These are phyloP conservation scores for Clonostachys chloroleuca DNA, from an alignment of 2,329 filamentous ascomycete species.

Conservation along the genomic window DNA sequence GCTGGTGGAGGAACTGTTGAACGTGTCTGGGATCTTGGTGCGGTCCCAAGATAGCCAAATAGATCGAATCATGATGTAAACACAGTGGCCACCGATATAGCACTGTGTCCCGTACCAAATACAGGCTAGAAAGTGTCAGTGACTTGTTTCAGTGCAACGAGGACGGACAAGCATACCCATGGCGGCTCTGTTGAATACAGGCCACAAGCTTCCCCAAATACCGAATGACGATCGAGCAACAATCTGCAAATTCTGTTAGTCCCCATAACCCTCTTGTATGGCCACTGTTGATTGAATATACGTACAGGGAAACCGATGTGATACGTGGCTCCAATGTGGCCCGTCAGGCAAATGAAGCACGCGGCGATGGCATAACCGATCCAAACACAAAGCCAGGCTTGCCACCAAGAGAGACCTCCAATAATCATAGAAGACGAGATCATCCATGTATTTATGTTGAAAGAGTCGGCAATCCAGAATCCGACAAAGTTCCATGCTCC, in stretches of 20 bases:
- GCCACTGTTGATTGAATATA: too few species aligned
- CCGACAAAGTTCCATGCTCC: slow-evolving; percentile 85
- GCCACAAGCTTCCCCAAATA: slow-evolving; percentile 86
- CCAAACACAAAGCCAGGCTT: slow-evolving; percentile 84
- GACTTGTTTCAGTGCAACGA: neutral
- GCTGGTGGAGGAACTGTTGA: slow-evolving; percentile 64
- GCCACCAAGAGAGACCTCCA: slow-evolving; percentile 82
- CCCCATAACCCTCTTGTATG: too few species aligned
- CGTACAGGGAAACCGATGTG: slow-evolving; percentile 83
- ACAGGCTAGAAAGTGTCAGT: slow-evolving; percentile 43
- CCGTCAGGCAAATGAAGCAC: slow-evolving; percentile 71
- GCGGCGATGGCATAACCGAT: slow-evolving; percentile 77
- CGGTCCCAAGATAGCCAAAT: slow-evolving; percentile 71
- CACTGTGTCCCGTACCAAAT: slow-evolving; percentile 85
- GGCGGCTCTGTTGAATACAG: slow-evolving; percentile 81
- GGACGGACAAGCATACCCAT: slow-evolving; percentile 43
- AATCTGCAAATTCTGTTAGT: slow-evolving; percentile 23
- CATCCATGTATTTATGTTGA: slow-evolving; percentile 95
- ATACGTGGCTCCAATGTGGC: slow-evolving; percentile 80
- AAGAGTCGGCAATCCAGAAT: slow-evolving; percentile 82
- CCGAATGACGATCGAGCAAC: slow-evolving; percentile 76
- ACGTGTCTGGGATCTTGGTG: slow-evolving; percentile 59
- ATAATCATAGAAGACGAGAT: slow-evolving; percentile 81
- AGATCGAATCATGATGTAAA: slow-evolving; percentile 82
- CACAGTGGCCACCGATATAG: slow-evolving; percentile 81